These are phyloP conservation scores for Kluyveromyces sp. DNA, from an alignment of 1,139 yeast genomes.

Conservation along the genomic window DNA sequence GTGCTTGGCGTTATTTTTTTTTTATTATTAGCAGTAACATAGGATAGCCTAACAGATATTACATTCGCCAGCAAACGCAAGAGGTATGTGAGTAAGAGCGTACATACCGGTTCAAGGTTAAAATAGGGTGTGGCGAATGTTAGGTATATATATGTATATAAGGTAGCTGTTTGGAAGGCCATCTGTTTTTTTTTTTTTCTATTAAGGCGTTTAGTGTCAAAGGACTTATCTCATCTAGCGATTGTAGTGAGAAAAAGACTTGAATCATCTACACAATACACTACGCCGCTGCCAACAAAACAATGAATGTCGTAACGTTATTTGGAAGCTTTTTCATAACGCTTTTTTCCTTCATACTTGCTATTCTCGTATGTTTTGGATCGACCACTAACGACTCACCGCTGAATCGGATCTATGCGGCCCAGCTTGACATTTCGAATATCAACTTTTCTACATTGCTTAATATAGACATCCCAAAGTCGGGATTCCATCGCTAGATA, in stretches of 20 bases:
- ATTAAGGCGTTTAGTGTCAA: too few relatives aligned
- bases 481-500: constrained; percentile 6
- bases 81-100: too few relatives aligned
- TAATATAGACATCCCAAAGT: constrained; percentile 6
- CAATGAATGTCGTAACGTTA: constrained; percentile 1
- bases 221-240: too few relatives aligned
- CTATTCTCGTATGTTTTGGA: constrained; percentile 26
- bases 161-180: too few relatives aligned
- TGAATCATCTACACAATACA: background rate
- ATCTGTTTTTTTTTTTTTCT: too few relatives aligned
- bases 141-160: too few relatives aligned
- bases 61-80: too few relatives aligned
- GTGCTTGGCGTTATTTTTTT: too few relatives aligned
- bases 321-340: background rate
- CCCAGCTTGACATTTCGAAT: constrained; percentile 21
- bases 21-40: too few relatives aligned
- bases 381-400: constrained; percentile 25
- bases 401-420: constrained; percentile 22
- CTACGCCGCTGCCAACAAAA: background rate
- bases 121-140: too few relatives aligned
- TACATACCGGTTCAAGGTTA: too few relatives aligned
- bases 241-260: background rate
- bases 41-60: too few relatives aligned
- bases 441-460: constrained; percentile 14
- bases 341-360: constrained; percentile 12